Percentiles rank a stretch among this genome's conserved stretches.
Evolutionary conservation across 768 basidiomycete species (phyloP).

Genomic region (Amanita muscaria): DNA sequence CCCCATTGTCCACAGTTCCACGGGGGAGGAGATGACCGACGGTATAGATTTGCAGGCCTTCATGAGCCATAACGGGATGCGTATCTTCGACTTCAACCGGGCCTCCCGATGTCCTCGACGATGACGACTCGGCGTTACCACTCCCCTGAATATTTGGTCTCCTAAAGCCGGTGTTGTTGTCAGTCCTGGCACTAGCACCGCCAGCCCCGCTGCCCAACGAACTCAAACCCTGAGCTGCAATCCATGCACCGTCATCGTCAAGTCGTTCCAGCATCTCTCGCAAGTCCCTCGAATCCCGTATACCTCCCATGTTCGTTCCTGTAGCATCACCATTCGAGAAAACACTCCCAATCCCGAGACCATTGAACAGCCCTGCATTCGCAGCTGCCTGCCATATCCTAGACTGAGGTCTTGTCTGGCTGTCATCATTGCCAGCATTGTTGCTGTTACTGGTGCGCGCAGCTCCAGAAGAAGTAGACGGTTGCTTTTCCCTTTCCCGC

Average conservation of each 20-base stretch:
- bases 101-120: no score
- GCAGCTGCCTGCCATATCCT: constrained; percentile 16
- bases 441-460: background rate
- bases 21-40: constrained; percentile 68
- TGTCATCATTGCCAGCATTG: constrained; percentile 2
- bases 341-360: background rate
- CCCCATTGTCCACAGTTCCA: constrained; percentile 45
- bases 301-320: background rate
- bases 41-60: constrained; percentile 74
- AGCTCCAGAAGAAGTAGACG: no score
- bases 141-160: no score
- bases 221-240: background rate
- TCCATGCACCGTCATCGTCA: constrained; percentile 6
- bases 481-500: no score
- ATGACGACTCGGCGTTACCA: no score
- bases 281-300: constrained; percentile 19
- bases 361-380: constrained; percentile 10
- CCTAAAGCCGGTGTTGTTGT: no score
- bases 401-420: constrained; percentile 7
- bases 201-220: constrained; percentile 3
- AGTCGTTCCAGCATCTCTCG: constrained; percentile 43
- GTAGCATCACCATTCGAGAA: background rate
- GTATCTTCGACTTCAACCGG: constrained; percentile 9
- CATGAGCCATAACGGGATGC: constrained; percentile 30
- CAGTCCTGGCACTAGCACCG: no score